Percentiles rank a stretch among this genome's conserved stretches.
Evolutionary conservation across 495 filamentous ascomycete species (phyloP).

Genomic region (Penicillium odoratum): DNA sequence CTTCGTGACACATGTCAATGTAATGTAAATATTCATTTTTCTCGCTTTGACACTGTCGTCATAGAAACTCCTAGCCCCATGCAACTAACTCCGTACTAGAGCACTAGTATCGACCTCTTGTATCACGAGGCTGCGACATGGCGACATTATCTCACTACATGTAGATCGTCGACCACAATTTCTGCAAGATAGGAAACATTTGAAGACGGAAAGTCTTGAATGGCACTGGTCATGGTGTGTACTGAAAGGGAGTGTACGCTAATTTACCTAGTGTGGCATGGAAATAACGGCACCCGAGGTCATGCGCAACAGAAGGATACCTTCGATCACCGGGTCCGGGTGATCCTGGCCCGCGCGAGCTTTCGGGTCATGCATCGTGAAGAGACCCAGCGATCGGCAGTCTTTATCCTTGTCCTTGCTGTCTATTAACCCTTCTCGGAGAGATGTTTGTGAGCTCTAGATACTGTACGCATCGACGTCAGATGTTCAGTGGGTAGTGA

Average conservation of each 20-base stretch:
- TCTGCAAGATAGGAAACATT: not conserved
- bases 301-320: conserved; percentile 19
- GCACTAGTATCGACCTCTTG: conserved; percentile 3
- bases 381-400: conserved; percentile 8
- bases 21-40: not conserved
- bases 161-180: not conserved
- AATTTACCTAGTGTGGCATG: conserved; percentile 7
- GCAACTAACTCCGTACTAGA: conserved; percentile 5
- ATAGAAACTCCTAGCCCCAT: conserved; percentile 4
- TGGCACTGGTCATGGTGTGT: not conserved
- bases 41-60: conserved; percentile 2
- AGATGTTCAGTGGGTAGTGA: not conserved
- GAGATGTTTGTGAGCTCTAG: not conserved
- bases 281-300: conserved; percentile 6
- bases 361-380: conserved; percentile 21
- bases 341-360: conserved; percentile 12
- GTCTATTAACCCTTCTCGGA: not conserved
- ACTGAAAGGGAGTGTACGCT: not conserved
- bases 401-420: not conserved
- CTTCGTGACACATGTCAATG: not conserved
- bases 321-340: conserved; percentile 22
- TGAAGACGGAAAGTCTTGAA: not conserved
- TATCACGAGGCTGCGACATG: conserved; percentile 23
- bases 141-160: conserved; percentile 3
- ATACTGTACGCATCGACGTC: not conserved